A percentile compares a stretch with the other conserved stretches of the same genome.
phyloP scores from a whole-genome alignment of 208 protist genomes.

The Endotrypanum monterogeii region DNA sequence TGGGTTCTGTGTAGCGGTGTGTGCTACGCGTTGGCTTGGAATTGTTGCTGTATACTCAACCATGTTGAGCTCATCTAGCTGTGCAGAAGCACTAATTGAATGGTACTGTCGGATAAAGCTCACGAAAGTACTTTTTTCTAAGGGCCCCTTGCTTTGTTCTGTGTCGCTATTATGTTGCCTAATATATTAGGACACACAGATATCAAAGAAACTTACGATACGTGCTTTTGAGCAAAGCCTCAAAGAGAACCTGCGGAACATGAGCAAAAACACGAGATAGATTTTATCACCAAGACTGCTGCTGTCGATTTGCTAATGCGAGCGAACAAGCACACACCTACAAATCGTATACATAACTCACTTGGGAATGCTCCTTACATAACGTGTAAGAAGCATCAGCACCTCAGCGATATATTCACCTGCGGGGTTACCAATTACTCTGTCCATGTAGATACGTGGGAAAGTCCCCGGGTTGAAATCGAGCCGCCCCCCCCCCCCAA shows the following conservation, averaged over 20 bases:
- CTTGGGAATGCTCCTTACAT: background rate
- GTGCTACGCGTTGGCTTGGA: background rate
- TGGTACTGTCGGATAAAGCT: background rate
- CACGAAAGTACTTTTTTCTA: background rate
- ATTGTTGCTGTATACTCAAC: background rate
- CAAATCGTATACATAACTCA: background rate
- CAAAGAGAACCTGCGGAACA: background rate
- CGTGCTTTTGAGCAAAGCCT: background rate
- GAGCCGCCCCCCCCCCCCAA: background rate
- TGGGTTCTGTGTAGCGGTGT: background rate
- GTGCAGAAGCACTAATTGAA: background rate
- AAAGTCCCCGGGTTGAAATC: background rate
- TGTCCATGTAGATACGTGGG: background rate
- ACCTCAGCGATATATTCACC: rapidly evolving
- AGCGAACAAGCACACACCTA: background rate
- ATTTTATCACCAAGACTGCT: background rate
- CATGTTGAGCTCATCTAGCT: background rate
- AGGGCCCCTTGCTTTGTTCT: background rate
- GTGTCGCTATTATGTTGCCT: background rate
- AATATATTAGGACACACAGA: background rate
- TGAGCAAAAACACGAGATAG: background rate
- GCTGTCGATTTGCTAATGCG: background rate
- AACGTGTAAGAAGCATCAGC: too few relatives aligned
- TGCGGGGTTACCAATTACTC: too few relatives aligned
- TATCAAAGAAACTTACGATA: background rate